Conservation (phyloP, 2,329 filamentous ascomycete genomes). For the Monosporascus cannonballus region DNA sequence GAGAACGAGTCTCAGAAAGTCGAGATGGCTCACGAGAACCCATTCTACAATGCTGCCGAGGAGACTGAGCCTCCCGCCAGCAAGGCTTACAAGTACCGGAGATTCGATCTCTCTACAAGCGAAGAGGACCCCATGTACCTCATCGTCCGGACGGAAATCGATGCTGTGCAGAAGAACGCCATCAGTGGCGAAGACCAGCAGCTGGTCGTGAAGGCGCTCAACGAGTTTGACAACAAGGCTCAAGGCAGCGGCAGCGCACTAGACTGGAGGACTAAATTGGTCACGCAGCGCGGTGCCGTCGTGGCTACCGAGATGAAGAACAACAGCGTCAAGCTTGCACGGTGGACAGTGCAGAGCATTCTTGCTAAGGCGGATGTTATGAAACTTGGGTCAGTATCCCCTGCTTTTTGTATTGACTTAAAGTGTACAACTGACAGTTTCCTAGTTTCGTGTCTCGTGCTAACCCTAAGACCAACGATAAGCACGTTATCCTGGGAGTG, state of each 20-base stretch:
- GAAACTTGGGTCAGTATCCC: slow-evolving; percentile 78
- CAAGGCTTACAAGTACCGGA: slow-evolving; percentile 97
- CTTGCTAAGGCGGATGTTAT: slow-evolving; percentile 95
- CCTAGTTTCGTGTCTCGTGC: slow-evolving; percentile 85
- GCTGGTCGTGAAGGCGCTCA: slow-evolving; percentile 89
- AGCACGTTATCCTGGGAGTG: slow-evolving; percentile 92
- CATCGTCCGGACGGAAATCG: slow-evolving; percentile 89
- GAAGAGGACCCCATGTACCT: slow-evolving; percentile 92
- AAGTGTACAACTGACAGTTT: neutral
- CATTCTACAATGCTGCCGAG: slow-evolving; percentile 92
- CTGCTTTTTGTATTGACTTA: neutral
- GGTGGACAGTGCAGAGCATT: slow-evolving; percentile 97
- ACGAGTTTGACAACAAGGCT: slow-evolving; percentile 98
- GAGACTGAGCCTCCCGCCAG: slow-evolving; percentile 90
- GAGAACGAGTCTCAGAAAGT: slow-evolving; percentile 76
- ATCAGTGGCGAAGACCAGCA: slow-evolving; percentile 88
- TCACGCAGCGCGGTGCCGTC: slow-evolving; percentile 90
- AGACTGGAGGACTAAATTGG: slow-evolving; percentile 95
- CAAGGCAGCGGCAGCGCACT: slow-evolving; percentile 90
- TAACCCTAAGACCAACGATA: slow-evolving; percentile 87
- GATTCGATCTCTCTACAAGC: slow-evolving; percentile 91
- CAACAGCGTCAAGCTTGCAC: slow-evolving; percentile 96
- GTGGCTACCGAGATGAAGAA: slow-evolving; percentile 99
- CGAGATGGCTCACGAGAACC: slow-evolving; percentile 82
- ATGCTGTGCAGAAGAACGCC: slow-evolving; percentile 92